Percentiles rank a stretch among this genome's conserved stretches.
Conservation (phyloP, 2,329 filamentous ascomycete genomes). For the Fusarium citri region DNA sequence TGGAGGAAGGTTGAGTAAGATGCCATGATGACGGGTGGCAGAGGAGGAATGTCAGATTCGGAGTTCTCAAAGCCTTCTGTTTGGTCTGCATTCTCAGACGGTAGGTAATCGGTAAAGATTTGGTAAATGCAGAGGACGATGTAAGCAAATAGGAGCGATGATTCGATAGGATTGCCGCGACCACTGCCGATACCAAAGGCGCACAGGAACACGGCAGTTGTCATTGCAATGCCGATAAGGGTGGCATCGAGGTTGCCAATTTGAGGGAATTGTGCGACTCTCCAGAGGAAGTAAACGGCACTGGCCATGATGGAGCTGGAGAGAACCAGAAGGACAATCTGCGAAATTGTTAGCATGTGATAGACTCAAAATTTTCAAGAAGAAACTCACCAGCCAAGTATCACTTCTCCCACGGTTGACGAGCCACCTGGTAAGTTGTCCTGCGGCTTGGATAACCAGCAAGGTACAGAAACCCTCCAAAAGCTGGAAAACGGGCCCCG, state of each 20-base stretch:
- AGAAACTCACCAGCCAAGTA: slow-evolving; percentile 86
- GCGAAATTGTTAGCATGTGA: slow-evolving; percentile 50
- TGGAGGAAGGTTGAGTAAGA: slow-evolving; percentile 94
- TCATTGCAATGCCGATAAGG: slow-evolving; percentile 91
- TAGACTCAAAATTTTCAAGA: neutral
- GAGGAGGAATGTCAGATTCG: slow-evolving; percentile 92
- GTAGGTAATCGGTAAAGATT: slow-evolving; percentile 98
- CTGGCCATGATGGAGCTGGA: slow-evolving; percentile 93
- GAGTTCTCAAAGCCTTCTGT: slow-evolving; percentile 61
- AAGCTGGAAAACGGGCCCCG: slow-evolving; percentile 93
- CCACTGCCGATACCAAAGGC: slow-evolving; percentile 95
- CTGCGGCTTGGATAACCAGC: slow-evolving; percentile 92
- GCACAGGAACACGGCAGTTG: slow-evolving; percentile 90
- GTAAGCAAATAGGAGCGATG: slow-evolving; percentile 94
- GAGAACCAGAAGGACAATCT: slow-evolving; percentile 89
- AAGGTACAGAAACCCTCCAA: slow-evolving; percentile 97
- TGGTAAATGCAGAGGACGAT: slow-evolving; percentile 99
- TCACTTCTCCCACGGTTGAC: slow-evolving; percentile 94
- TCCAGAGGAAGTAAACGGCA: slow-evolving; percentile 95
- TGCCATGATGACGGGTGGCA: slow-evolving; percentile 98
- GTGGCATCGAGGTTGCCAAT: slow-evolving; percentile 93
- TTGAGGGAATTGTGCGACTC: slow-evolving; percentile 91
- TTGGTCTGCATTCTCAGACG: slow-evolving; percentile 73
- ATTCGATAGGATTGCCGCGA: slow-evolving; percentile 94
- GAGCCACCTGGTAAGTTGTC: slow-evolving; percentile 93